Conservation (phyloP, 768 basidiomycete genomes). For the Melanogaster broomeanus region DNA sequence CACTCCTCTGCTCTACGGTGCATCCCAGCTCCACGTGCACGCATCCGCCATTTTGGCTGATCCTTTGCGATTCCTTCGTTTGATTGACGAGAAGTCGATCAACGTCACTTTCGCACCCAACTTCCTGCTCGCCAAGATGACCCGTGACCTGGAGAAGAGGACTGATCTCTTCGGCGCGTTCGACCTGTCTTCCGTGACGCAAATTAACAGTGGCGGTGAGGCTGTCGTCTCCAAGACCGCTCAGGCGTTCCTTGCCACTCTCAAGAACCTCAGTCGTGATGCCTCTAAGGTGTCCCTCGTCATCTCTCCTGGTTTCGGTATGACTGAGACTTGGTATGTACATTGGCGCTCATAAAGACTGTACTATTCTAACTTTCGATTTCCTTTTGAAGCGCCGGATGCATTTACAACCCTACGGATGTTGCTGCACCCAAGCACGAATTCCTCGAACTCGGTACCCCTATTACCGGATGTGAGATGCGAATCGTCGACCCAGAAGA, state of each 20-base stretch:
- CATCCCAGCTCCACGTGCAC: slow-evolving; percentile 17
- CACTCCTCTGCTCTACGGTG: slow-evolving; percentile 32
- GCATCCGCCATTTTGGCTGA: slow-evolving; percentile 18
- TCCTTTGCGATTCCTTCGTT: slow-evolving; percentile 11
- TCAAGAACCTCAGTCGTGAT: slow-evolving; percentile 25
- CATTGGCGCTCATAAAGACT: background rate
- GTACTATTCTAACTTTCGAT: background rate
- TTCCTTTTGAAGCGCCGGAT: slow-evolving; percentile 32
- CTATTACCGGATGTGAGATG: slow-evolving; percentile 31
- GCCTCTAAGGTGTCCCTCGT: slow-evolving; percentile 17
- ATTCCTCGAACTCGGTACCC: slow-evolving; percentile 35
- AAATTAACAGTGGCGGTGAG: slow-evolving; percentile 46
- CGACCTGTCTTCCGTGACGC: slow-evolving; percentile 34
- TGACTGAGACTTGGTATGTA: slow-evolving; percentile 43
- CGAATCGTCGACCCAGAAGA: slow-evolving; percentile 34
- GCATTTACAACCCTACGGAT: slow-evolving; percentile 33
- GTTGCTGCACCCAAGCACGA: slow-evolving; percentile 26
- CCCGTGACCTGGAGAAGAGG: slow-evolving; percentile 31
- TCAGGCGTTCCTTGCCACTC: slow-evolving; percentile 32
- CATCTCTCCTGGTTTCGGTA: slow-evolving; percentile 40
- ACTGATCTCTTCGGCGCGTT: slow-evolving; percentile 23
- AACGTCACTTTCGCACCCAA: slow-evolving; percentile 39
- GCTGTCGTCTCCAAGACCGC: slow-evolving; percentile 40
- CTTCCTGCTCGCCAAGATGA: slow-evolving; percentile 41
- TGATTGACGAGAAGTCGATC: slow-evolving; percentile 38